Evolutionary conservation across 75 land plant species (phyloP).

Genomic region (Gnetum montanum): DNA sequence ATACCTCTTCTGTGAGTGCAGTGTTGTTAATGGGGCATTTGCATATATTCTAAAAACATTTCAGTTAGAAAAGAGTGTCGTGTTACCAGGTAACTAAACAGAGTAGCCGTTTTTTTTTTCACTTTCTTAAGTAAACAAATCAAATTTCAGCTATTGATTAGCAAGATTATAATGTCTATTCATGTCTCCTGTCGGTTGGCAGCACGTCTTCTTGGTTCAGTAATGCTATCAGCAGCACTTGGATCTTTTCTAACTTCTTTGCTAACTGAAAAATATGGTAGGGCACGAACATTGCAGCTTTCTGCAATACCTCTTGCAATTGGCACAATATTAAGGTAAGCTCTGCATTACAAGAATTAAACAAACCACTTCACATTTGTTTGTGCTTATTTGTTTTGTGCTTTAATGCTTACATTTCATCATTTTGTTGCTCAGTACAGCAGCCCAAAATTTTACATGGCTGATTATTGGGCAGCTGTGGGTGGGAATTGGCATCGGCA

Average conservation of each 20-base stretch:
- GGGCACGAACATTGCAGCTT: slow-evolving; percentile 80
- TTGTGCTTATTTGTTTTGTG: not conserved
- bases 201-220: too few relatives aligned
- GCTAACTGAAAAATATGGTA: slow-evolving; percentile 87
- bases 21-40: slow-evolving; percentile 93
- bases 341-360: too few relatives aligned
- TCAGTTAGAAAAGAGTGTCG: slow-evolving; percentile 54
- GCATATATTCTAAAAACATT: slow-evolving; percentile 78
- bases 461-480: slow-evolving; percentile 89
- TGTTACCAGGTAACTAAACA: slow-evolving; percentile 50
- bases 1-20: slow-evolving; percentile 16
- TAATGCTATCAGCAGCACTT: slow-evolving; percentile 82
- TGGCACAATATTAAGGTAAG: slow-evolving; percentile 85
- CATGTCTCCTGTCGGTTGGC: slow-evolving; percentile 81
- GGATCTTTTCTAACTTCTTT: slow-evolving; percentile 93
- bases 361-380: not conserved
- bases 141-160: not conserved
- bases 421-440: slow-evolving; percentile 44
- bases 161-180: not conserved
- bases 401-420: not conserved
- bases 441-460: slow-evolving; percentile 59
- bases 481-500: slow-evolving; percentile 91
- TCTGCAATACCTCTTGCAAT: slow-evolving; percentile 78
- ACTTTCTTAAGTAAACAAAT: not conserved
- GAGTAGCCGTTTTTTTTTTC: not conserved